phyloP scores from a whole-genome alignment of 495 filamentous ascomycete genomes.

The Platismatia glauca region DNA sequence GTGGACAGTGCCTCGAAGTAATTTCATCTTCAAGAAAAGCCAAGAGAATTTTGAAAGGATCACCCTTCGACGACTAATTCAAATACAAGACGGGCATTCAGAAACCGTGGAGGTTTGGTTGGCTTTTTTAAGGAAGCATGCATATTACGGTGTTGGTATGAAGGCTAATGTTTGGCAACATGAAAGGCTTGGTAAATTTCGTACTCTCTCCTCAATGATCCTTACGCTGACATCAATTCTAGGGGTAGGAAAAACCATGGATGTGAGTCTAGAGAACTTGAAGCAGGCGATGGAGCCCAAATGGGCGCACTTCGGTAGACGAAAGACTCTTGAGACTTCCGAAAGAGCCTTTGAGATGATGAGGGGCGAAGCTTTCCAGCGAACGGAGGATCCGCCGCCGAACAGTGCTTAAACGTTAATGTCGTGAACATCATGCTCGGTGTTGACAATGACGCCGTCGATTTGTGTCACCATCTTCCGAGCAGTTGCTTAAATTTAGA shows the following conservation, averaged over 20 bases:
- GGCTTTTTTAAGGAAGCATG: slow-evolving; percentile 80
- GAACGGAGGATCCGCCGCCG: neutral
- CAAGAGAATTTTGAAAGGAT: slow-evolving; percentile 96
- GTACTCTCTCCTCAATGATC: neutral
- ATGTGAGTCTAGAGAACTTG: slow-evolving; percentile 47
- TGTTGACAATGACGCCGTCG: too few species aligned
- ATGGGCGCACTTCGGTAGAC: slow-evolving; percentile 55
- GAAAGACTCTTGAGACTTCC: slow-evolving; percentile 40
- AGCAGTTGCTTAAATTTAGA: too few species aligned
- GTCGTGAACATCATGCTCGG: neutral
- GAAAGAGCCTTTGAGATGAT: slow-evolving; percentile 49
- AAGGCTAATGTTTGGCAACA: slow-evolving; percentile 96
- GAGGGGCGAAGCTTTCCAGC: slow-evolving; percentile 38
- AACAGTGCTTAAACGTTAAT: neutral
- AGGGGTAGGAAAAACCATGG: slow-evolving; percentile 63
- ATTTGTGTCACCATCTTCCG: too few species aligned
- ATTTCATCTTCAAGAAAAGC: slow-evolving; percentile 92
- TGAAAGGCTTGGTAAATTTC: slow-evolving; percentile 53
- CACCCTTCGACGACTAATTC: slow-evolving; percentile 76
- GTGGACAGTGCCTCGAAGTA: slow-evolving; percentile 86
- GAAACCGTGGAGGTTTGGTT: slow-evolving; percentile 86
- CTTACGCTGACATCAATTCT: slow-evolving; percentile 6
- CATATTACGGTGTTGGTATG: slow-evolving; percentile 93
- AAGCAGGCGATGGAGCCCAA: slow-evolving; percentile 52
- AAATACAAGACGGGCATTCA: slow-evolving; percentile 86